A percentile compares a stretch with the other conserved stretches of the same genome.
Evolutionary conservation across 352 stramenopile species (phyloP).

Genomic region (Pythium plurisporium): DNA sequence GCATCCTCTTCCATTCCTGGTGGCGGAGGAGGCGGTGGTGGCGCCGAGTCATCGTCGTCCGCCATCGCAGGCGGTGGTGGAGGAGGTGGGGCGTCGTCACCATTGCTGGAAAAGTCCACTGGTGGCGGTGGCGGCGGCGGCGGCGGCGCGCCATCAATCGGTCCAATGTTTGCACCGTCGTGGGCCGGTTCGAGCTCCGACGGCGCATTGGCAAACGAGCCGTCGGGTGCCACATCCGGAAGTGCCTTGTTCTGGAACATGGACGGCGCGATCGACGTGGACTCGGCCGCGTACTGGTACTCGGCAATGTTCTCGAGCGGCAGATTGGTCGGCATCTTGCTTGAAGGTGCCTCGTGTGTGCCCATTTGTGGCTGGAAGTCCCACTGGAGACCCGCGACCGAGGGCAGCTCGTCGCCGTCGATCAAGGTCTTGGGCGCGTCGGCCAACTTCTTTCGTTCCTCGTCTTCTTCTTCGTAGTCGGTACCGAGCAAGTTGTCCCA

Average conservation of each 20-base stretch:
- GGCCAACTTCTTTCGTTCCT: conserved; percentile 78
- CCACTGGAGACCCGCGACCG: conserved; percentile 69
- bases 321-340: conserved; percentile 73
- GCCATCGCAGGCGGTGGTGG: conserved; percentile 43
- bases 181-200: conserved; percentile 54
- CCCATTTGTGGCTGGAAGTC: conserved; percentile 72
- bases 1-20: conserved; percentile 16
- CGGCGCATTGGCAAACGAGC: conserved; percentile 62
- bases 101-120: conserved; percentile 46
- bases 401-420: conserved; percentile 73
- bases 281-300: conserved; percentile 72
- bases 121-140: conserved; percentile 52
- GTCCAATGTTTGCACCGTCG: conserved; percentile 45
- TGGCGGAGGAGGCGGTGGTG: conserved; percentile 22
- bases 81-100: conserved; percentile 34
- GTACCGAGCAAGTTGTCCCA: conserved; percentile 85
- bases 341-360: conserved; percentile 62
- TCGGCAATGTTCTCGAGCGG: conserved; percentile 75
- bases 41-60: conserved; percentile 41
- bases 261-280: conserved; percentile 69
- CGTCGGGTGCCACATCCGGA: conserved; percentile 57
- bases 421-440: conserved; percentile 75
- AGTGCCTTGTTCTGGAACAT: conserved; percentile 80
- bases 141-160: conserved; percentile 54
- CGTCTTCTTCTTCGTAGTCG: conserved; percentile 85